Conservation (phyloP, 768 basidiomycete genomes). For the Mycena filopes region DNA sequence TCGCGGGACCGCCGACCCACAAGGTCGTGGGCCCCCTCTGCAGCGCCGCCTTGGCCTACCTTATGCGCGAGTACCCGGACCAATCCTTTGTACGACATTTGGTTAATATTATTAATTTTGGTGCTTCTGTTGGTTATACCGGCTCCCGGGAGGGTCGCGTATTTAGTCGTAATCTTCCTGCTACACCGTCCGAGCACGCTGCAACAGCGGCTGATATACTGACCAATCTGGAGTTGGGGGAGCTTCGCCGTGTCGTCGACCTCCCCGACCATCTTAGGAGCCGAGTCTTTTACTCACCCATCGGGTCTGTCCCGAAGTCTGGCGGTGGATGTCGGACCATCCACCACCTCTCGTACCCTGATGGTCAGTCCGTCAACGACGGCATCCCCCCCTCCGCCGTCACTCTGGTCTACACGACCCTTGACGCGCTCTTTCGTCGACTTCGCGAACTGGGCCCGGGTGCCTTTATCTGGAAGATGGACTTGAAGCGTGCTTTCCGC, state of each 20-base stretch:
- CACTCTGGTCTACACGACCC: neutral
- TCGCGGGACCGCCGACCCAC: constrained; percentile 1
- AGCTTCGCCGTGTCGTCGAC: constrained; percentile 13
- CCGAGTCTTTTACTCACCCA: constrained; percentile 4
- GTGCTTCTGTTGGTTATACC: constrained; percentile 17
- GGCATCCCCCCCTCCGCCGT: neutral
- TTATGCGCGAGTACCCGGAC: constrained; percentile 10
- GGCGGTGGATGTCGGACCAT: constrained; percentile 5
- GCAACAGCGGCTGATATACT: constrained; percentile 14
- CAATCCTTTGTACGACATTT: neutral
- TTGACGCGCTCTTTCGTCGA: neutral
- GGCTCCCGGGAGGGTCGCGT: constrained; percentile 17
- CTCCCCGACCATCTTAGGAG: constrained; percentile 6
- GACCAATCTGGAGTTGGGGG: constrained; percentile 6
- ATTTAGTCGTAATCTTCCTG: constrained; percentile 21
- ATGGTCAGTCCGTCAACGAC: neutral
- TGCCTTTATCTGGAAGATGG: constrained; percentile 14
- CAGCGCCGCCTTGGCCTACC: neutral
- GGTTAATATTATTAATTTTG: constrained; percentile 17
- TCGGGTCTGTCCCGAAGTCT: constrained; percentile 5
- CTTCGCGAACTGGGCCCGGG: neutral
- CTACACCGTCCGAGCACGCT: constrained; percentile 20
- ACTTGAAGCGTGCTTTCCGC: constrained; percentile 4
- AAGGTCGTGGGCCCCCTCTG: neutral
- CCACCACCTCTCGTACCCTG: neutral